These are phyloP conservation scores for Rubia tinctorum DNA, from an alignment of 305 asterid species.

Conservation along the genomic window DNA sequence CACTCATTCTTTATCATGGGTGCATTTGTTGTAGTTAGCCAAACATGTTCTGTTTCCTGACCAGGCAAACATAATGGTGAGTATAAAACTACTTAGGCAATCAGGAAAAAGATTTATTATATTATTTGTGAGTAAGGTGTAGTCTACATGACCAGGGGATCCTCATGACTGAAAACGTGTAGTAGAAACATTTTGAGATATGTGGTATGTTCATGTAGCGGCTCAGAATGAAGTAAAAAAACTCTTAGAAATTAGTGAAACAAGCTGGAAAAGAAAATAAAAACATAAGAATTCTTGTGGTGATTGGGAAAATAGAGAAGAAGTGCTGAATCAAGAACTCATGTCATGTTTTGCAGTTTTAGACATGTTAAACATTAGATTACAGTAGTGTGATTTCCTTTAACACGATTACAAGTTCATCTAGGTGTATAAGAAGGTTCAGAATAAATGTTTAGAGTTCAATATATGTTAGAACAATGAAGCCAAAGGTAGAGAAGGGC, in stretches of 20 bases:
- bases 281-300: background rate
- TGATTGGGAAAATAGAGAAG: background rate
- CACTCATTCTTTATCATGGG: background rate
- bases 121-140: background rate
- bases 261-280: background rate
- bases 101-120: background rate
- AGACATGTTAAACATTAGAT: background rate
- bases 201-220: background rate
- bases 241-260: background rate
- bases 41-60: background rate
- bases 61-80: background rate
- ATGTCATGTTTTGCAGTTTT: background rate
- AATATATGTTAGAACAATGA: background rate
- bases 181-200: background rate
- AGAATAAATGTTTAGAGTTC: background rate
- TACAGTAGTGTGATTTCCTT: background rate
- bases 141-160: background rate
- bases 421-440: background rate
- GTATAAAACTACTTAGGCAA: background rate
- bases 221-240: background rate
- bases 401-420: background rate
- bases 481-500: background rate
- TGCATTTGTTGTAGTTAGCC: background rate
- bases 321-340: background rate
- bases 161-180: background rate